A percentile compares a stretch with the other conserved stretches of the same genome.
Evolutionary conservation across 2,329 filamentous ascomycete species (phyloP).

Genomic region (Fusarium coicis): DNA sequence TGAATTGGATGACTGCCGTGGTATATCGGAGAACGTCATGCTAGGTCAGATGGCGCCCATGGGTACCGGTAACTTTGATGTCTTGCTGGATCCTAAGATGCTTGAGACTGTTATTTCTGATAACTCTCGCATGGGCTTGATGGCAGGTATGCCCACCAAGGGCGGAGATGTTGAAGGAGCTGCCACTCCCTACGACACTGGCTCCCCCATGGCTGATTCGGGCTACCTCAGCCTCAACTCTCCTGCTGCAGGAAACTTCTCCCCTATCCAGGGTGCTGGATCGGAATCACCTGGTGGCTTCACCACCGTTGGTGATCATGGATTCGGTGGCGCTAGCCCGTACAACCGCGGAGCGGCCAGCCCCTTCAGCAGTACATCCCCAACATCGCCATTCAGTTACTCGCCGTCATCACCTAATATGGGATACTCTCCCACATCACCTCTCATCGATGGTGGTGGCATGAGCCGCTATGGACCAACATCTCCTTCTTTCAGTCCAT

Average conservation of each 20-base stretch:
- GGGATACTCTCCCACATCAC: slow-evolving; percentile 82
- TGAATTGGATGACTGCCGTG: slow-evolving; percentile 96
- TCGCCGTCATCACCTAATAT: slow-evolving; percentile 81
- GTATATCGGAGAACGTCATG: slow-evolving; percentile 99
- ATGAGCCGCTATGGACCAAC: slow-evolving; percentile 61
- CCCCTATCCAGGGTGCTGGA: slow-evolving; percentile 79
- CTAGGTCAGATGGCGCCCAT: slow-evolving; percentile 96
- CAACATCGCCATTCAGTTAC: slow-evolving; percentile 75
- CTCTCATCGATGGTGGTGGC: slow-evolving; percentile 63
- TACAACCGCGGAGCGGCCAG: slow-evolving; percentile 73
- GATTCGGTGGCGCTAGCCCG: slow-evolving; percentile 70
- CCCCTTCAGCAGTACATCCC: slow-evolving; percentile 78
- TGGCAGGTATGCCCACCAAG: slow-evolving; percentile 82
- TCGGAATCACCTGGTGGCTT: slow-evolving; percentile 78
- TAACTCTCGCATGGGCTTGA: slow-evolving; percentile 85
- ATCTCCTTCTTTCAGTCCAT: slow-evolving; percentile 72
- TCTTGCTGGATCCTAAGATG: slow-evolving; percentile 94
- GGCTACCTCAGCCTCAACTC: slow-evolving; percentile 73
- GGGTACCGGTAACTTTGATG: slow-evolving; percentile 95
- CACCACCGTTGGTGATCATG: slow-evolving; percentile 61
- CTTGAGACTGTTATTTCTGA: slow-evolving; percentile 94
- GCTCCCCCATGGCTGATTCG: slow-evolving; percentile 80
- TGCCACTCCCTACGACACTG: slow-evolving; percentile 93
- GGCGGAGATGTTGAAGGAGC: slow-evolving; percentile 81
- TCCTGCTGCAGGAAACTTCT: slow-evolving; percentile 75